Base-by-base conservation (phyloP, 176 grass and related monocot genomes). In the Zoysia japonica region DNA sequence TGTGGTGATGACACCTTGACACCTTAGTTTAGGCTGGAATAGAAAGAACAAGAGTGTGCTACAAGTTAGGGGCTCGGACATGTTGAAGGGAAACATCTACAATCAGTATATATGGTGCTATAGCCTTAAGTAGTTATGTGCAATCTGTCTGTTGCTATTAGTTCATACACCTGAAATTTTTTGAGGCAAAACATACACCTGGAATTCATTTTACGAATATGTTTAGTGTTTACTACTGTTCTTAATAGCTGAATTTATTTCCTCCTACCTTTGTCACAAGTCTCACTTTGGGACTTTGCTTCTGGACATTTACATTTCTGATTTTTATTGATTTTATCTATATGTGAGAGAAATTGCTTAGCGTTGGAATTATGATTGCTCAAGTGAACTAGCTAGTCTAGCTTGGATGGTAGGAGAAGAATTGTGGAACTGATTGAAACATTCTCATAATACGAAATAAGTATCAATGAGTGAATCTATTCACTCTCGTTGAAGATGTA, bases 1-100 rank as follows among this genome's bases (percentile, higher is more conserved):
- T 74, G 5, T 80, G 19, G 14, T 3, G 1, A 40, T 55, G 66
- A 46, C 46, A 75, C 39, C 69, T 53, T 55, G 66, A 46, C 46
- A 75, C 39, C 69, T 53, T n/a, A 63, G 38, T 70, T 47, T 77
- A 48, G 48, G 49, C 42, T 56, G 46, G 37, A 72, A 45, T n/a
- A 67, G 16, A 61, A 75, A 77, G 19, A 50, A n/a, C 19, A 64
- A 41, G 13, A 6, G 1, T 38, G 5, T 73, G 7, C 7, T 82
- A 11, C 51, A 42, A 28, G 17, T 28, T 68, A 71, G 38, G 47
- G 19, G 8, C 6, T 63, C 43, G 16, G 17, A 52, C 59, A 65
- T 74, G 39, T 66, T 6, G 3, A 82, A 66, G 47, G 54, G n/a
- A 74, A 36, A 3, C 47, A 36, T 54, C 8, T 15, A 56, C 11